Conservation (phyloP, 2,329 filamentous ascomycete genomes). For the Diaporthe sp. region DNA sequence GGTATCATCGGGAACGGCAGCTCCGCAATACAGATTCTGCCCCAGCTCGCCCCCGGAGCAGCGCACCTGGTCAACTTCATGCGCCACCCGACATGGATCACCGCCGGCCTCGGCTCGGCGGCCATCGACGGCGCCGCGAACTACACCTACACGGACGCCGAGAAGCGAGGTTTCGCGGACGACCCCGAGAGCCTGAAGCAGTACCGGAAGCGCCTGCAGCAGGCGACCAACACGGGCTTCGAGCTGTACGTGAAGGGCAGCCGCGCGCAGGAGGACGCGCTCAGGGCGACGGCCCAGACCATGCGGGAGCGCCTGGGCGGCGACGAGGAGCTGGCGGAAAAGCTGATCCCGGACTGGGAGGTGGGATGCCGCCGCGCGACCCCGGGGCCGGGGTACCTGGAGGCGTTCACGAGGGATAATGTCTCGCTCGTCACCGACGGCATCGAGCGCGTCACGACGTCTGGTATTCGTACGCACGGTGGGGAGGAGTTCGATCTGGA, state of each 20-base stretch:
- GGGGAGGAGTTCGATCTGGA: slow-evolving; percentile 68
- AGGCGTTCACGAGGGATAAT: slow-evolving; percentile 60
- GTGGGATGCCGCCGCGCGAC: slow-evolving; percentile 73
- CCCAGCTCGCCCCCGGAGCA: slow-evolving; percentile 49
- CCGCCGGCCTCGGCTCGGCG: slow-evolving; percentile 23
- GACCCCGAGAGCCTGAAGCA: slow-evolving; percentile 38
- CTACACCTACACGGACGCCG: slow-evolving; percentile 31
- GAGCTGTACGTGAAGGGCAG: slow-evolving; percentile 39
- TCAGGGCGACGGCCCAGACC: slow-evolving; percentile 10
- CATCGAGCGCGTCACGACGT: slow-evolving; percentile 63
- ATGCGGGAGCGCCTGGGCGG: slow-evolving; percentile 42
- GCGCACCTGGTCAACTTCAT: slow-evolving; percentile 71
- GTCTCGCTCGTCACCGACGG: slow-evolving; percentile 22
- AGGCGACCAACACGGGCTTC: slow-evolving; percentile 40
- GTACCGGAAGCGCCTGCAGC: slow-evolving; percentile 43
- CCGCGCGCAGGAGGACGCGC: slow-evolving; percentile 37
- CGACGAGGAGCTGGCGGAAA: slow-evolving; percentile 35
- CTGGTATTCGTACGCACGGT: slow-evolving; percentile 68
- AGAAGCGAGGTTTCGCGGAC: slow-evolving; percentile 38
- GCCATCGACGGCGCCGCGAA: slow-evolving; percentile 32
- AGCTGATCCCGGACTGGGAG: slow-evolving; percentile 70
- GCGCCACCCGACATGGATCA: slow-evolving; percentile 70
- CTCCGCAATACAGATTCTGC: slow-evolving; percentile 46
- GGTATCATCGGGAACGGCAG: slow-evolving; percentile 35
- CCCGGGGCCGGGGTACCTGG: slow-evolving; percentile 74